These are phyloP conservation scores for Orbilia blumenaviensis DNA, from an alignment of 2,329 filamentous ascomycete species.

Conservation along the genomic window DNA sequence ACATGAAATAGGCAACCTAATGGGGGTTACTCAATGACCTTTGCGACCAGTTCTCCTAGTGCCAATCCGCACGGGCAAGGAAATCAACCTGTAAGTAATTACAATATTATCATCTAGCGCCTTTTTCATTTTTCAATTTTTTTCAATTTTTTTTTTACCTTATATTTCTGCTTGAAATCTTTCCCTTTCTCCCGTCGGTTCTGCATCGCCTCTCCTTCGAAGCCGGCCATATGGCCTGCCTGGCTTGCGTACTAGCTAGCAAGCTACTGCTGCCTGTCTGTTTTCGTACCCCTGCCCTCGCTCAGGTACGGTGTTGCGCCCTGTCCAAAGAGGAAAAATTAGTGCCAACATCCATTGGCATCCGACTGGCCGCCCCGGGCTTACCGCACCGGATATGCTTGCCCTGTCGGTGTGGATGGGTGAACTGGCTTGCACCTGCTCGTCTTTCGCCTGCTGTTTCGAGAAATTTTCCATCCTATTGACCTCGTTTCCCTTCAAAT, in stretches of 20 bases:
- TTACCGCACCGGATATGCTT: conserved; percentile 41
- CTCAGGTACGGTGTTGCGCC: conserved; percentile 51
- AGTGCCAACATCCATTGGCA: conserved; percentile 25
- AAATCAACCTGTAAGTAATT: conserved; percentile 68
- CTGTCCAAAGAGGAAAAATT: conserved; percentile 22
- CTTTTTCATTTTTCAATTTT: too few relatives aligned
- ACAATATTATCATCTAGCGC: conserved; percentile 54
- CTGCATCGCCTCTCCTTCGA: conserved; percentile 53
- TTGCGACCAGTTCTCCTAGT: conserved; percentile 71
- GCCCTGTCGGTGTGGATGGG: conserved; percentile 37
- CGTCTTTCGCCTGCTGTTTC: conserved; percentile 49
- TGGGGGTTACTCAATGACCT: conserved; percentile 58
- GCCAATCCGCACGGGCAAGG: conserved; percentile 71
- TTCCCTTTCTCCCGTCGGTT: conserved; percentile 56
- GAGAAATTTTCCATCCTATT: conserved; percentile 50
- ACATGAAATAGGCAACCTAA: conserved; percentile 54
- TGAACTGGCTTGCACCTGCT: conserved; percentile 35
- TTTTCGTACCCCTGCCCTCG: conserved; percentile 29
- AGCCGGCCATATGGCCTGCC: too few relatives aligned
- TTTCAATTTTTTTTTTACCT: too few relatives aligned
- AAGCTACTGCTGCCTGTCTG: background rate
- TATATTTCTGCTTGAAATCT: too few relatives aligned
- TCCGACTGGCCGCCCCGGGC: conserved; percentile 51
- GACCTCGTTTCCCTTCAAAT: conserved; percentile 3
- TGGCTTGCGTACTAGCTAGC: too few relatives aligned